Base-by-base conservation (phyloP, 768 basidiomycete genomes). In the Psilocybe sp. region DNA sequence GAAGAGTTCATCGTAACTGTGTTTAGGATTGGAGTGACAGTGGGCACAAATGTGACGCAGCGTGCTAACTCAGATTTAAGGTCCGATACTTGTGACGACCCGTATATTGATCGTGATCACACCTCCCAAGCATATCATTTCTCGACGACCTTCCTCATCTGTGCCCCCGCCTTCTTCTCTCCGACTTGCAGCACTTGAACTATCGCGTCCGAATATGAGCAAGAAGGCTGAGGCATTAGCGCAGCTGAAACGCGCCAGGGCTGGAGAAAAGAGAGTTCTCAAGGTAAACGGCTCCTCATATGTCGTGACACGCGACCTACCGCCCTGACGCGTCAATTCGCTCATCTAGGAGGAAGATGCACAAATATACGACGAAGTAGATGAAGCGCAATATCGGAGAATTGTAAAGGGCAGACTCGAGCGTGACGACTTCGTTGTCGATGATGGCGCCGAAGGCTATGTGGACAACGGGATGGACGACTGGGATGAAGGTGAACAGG, bases 401-500 rank as follows among this genome's bases (percentile, higher is more conserved):
- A 88, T 99, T 48, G 97, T 99, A 4, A 80, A 79, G 48, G 84
- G 85, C 1, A 78, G 97, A 14, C 76, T 97, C 6, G 85, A 89
- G 51, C 73, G 75, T 57, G 93, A 98, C 56, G 97, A 99, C 65
- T 99, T 99, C 54, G 91, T 98, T 15, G 86, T 89, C 34, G 97
- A 98, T 61, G 97, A 98, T 70, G 93, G 93, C 20, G 80, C 87
- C 0, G 79, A 75, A 12, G 97, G 92, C 5, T 98, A 99, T 60
- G 85, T 87, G 65, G 97, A 99, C 71, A 92, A 97, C 62, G 97
- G 97, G 4, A 86, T 93, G 84, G 97, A 98, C 51, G 94, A 96
- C 61, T 98, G 92, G 87, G 81, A 79, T 31, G 79, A 77, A 20
- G 79, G 73, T 8, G 74, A 77, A 23, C 74, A 78, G 41, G 77